These are phyloP conservation scores for Dendryphion nanum DNA, from an alignment of 2,329 filamentous ascomycete species.

Conservation along the genomic window DNA sequence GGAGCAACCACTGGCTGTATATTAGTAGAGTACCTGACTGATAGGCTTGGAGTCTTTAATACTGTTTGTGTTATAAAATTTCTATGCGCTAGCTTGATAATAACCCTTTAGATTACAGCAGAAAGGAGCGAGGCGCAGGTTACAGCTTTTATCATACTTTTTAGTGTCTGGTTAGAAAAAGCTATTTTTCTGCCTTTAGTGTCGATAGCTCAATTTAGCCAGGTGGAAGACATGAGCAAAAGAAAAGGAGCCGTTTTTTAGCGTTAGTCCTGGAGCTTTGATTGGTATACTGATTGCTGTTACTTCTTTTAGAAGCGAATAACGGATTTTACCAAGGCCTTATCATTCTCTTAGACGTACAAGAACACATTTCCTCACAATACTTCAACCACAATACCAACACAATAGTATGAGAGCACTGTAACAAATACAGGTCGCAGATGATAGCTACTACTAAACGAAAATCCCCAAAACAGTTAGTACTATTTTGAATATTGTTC, in stretches of 20 bases:
- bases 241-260: conserved; percentile 63
- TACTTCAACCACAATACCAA: too few relatives aligned
- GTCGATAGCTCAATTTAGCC: conserved; percentile 67
- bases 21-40: conserved; percentile 53
- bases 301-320: too few relatives aligned
- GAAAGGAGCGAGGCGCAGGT: conserved; percentile 52
- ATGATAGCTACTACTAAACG: too few relatives aligned
- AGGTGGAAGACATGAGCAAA: conserved; percentile 66
- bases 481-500: too few relatives aligned
- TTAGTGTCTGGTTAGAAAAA: conserved; percentile 67
- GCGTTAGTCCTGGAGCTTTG: conserved; percentile 62
- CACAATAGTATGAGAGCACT: too few relatives aligned
- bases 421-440: too few relatives aligned
- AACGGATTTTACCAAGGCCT: too few relatives aligned
- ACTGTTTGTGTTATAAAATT: conserved; percentile 50
- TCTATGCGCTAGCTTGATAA: conserved; percentile 42
- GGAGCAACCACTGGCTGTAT: conserved; percentile 50
- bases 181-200: conserved; percentile 64
- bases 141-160: conserved; percentile 63
- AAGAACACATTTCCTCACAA: too few relatives aligned
- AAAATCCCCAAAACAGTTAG: too few relatives aligned
- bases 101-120: conserved; percentile 56
- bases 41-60: conserved; percentile 55
- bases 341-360: too few relatives aligned
- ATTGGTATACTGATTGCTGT: conserved; percentile 66